Percentiles rank a stretch among this genome's conserved stretches.
These are phyloP conservation scores for Lippia alba DNA, from an alignment of 305 asterid species.

Conservation along the genomic window DNA sequence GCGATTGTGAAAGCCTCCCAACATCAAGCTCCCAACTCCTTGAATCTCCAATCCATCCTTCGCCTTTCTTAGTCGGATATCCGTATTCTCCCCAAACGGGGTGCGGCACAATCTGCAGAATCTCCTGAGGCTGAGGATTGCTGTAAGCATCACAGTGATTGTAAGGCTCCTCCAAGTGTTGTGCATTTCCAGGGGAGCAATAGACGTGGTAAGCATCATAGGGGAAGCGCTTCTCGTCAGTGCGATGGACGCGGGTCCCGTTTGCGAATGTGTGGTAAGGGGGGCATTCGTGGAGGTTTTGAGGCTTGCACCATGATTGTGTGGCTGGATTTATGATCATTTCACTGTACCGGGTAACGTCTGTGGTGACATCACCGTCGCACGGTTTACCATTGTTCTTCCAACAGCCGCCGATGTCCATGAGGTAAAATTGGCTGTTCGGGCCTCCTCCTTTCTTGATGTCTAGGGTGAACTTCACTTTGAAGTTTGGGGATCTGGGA, in stretches of 20 bases:
- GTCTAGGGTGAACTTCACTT: constrained; percentile 56
- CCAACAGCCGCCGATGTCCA: constrained; percentile 63
- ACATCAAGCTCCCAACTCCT: constrained; percentile 64
- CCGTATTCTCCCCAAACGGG: constrained; percentile 62
- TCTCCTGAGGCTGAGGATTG: constrained; percentile 68
- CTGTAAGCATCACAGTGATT: constrained; percentile 52
- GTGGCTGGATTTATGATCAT: constrained; percentile 57
- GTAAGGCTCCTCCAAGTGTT: constrained; percentile 44
- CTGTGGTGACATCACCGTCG: constrained; percentile 55
- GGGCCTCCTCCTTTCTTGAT: constrained; percentile 56
- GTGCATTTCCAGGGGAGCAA: constrained; percentile 56
- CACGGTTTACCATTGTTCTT: constrained; percentile 60
- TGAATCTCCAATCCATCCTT: constrained; percentile 60
- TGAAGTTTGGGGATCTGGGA: constrained; percentile 61
- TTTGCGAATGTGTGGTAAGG: constrained; percentile 58
- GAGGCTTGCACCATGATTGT: constrained; percentile 44
- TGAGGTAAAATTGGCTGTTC: constrained; percentile 50
- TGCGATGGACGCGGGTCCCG: constrained; percentile 53
- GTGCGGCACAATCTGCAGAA: constrained; percentile 56
- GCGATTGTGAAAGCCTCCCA: constrained; percentile 53
- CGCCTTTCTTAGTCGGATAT: constrained; percentile 52
- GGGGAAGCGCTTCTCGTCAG: constrained; percentile 39
- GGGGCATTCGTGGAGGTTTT: constrained; percentile 42
- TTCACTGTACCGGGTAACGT: constrained; percentile 56
- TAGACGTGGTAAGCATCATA: constrained; percentile 58